These are phyloP conservation scores for Malus asiatica DNA, from an alignment of 306 rosid species.

Conservation along the genomic window DNA sequence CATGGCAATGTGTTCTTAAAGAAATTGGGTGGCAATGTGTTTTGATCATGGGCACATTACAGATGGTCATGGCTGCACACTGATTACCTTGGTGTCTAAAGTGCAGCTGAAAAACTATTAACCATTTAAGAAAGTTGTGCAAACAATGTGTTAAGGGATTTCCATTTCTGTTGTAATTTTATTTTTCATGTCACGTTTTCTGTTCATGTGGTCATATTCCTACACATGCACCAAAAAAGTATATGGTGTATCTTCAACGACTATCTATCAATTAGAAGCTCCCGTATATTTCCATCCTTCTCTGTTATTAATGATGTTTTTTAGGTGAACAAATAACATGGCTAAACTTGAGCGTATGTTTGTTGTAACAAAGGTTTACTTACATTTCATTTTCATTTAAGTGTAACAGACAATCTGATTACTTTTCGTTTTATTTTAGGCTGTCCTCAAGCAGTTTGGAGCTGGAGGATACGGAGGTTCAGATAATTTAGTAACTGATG, in stretches of 20 bases:
- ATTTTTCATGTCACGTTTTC: neutral
- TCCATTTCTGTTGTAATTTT: neutral
- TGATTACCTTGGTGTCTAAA: neutral
- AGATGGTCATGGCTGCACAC: neutral
- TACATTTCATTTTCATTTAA: neutral
- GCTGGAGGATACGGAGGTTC: slow-evolving; percentile 97
- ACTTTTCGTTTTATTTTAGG: slow-evolving; percentile 38
- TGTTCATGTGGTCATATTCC: neutral
- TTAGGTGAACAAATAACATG: neutral
- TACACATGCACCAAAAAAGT: neutral
- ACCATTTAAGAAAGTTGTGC: no score
- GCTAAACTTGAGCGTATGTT: neutral
- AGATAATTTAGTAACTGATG: slow-evolving; percentile 77
- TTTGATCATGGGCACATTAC: neutral
- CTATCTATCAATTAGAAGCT: neutral
- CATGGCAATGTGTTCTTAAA: neutral
- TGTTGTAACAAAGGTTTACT: neutral
- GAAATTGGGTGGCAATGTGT: neutral
- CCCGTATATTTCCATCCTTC: neutral
- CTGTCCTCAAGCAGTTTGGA: slow-evolving; percentile 95
- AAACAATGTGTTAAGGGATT: neutral
- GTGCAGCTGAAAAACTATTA: neutral
- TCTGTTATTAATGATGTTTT: neutral
- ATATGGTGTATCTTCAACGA: neutral
- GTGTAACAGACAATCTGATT: slow-evolving; percentile 9